Evolutionary conservation across 2,329 filamentous ascomycete genomes (phyloP).

Genomic region (Aspergillus sp.): DNA sequence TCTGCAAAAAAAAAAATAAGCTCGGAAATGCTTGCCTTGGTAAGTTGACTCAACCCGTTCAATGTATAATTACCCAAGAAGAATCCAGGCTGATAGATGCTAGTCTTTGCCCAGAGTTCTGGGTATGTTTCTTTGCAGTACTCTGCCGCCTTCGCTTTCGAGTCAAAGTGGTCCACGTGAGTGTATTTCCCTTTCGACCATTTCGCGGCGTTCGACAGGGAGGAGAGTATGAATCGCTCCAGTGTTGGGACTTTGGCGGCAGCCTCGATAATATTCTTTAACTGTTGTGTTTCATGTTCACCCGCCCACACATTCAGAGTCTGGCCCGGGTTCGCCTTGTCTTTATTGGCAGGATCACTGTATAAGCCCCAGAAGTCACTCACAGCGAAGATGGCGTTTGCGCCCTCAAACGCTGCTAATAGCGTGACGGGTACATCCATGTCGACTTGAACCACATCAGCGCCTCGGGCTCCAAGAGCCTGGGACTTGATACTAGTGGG

Average conservation of each 20-base stretch:
- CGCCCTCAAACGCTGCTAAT: not conserved
- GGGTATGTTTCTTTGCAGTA: too few species aligned
- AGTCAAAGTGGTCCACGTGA: too few species aligned
- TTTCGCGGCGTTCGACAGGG: slow-evolving; percentile 37
- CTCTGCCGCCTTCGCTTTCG: too few species aligned
- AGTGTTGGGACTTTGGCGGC: slow-evolving; percentile 44
- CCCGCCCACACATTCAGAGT: slow-evolving; percentile 37
- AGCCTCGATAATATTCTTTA: slow-evolving; percentile 49
- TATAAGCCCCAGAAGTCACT: slow-evolving; percentile 46
- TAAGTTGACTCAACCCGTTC: too few species aligned
- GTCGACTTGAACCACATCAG: not conserved
- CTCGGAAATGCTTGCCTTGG: too few species aligned
- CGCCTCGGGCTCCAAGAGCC: not conserved
- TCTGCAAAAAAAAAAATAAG: too few species aligned
- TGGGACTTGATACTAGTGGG: not conserved
- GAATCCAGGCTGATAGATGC: too few species aligned
- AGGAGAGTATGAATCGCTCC: slow-evolving; percentile 53
- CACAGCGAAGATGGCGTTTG: slow-evolving; percentile 40
- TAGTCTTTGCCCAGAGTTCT: too few species aligned
- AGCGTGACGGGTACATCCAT: not conserved
- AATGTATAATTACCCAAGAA: too few species aligned
- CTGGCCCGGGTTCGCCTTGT: slow-evolving; percentile 31
- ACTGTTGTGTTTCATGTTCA: slow-evolving; percentile 46
- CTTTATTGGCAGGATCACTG: too few species aligned
- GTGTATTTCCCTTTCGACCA: too few species aligned